Base-by-base conservation (phyloP, 495 filamentous ascomycete species). In the Baudoinia panamericana region DNA sequence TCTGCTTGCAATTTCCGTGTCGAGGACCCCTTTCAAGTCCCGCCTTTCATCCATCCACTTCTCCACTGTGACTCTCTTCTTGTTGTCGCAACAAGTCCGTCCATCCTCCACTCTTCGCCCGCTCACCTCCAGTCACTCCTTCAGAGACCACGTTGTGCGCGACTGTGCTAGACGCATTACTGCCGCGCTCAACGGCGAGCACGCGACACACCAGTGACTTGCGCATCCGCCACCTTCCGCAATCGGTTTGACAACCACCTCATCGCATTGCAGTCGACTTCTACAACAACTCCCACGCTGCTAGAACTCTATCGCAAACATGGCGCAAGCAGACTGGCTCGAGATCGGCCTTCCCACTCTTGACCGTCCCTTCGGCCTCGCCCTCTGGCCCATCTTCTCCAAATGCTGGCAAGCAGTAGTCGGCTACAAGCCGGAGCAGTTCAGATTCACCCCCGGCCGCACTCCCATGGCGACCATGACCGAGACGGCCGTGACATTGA, bases 301-400 rank as follows among this genome's bases (percentile, higher is more conserved):
- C n/a, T n/a, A n/a, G n/a, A 8, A 8, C n/a, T 28, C 26, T 28
- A 8, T 21, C 32, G 46, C 41, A 30, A 41, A 0, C 16, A 48
- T 51, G 37, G 8, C 43, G 12, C 34, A 44, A 32, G 50, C 56
- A 9, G 26, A 46, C 21, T 63, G 57, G 57, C 55, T 64, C 24
- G 45, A 60, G 27, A 39, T 45, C 45, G 61, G 61, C 42, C 32
- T 38, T 26, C 88, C 88, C 20, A 83, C 82, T 25, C 67, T 95
- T 50, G 87, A 95, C 59, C 74, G 82, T 51, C 90, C 90, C 10
- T 95, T 97, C 57, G 90, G 87, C 56, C 68, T 95, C 45, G 66
- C 81, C 30, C 63, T 96, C 63, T 97, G 90, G 90, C 88, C 90
- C 44, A 73, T 90, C 63, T 97, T 96, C 72, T 78, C 78, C 65